Base-by-base conservation (phyloP, 768 basidiomycete genomes). In the Agrocybe praecox region DNA sequence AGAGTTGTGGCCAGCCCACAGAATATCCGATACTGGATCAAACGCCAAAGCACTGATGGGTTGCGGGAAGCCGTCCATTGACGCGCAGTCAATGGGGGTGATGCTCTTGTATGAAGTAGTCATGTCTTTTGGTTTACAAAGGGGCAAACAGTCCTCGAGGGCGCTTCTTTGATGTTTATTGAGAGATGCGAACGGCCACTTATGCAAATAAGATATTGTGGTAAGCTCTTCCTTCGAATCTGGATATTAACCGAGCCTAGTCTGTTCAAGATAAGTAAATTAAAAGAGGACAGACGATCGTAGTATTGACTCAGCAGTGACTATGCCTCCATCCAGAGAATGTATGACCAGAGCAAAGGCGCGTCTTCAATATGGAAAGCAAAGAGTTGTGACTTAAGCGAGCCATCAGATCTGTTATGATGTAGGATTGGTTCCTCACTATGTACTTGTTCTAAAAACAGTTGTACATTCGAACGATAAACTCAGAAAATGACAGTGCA, bases 21-120 rank as follows among this genome's bases (percentile, higher is more conserved):
- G 75, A 6, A 89, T 84, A 70, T 98, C 95, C 0, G 93, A 92
- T 19, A 90, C 87, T 8, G 94, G 89, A 72, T 99, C 96, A 69
- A 98, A 96, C 0, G 88, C 84, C 55, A 97, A 78, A 0, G 92
- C 84, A 21, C 90, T 88, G 47, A 90, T 78, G 22, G 88, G 81
- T 63, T 84, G 81, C 24, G 69, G 69, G 60, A 75, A 79, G 22
- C 64, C 63, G 57, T 53, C 55, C 54, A 63, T 26, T 33, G 63
- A 51, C 22, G 60, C 48, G 19, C 59, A 55, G 43, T 46, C 48
- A 32, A 70, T 66, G 21, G 68, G 59, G 29, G 64, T 32, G 18
- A 69, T 65, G 23, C 53, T 50, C 32, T 54, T 61, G 60, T 70
- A 70, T 18, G 65, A 60, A 33, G 56, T 62, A 26, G 64, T 29